phyloP scores from a whole-genome alignment of 331 rosid species.

The Malus hybrid region DNA sequence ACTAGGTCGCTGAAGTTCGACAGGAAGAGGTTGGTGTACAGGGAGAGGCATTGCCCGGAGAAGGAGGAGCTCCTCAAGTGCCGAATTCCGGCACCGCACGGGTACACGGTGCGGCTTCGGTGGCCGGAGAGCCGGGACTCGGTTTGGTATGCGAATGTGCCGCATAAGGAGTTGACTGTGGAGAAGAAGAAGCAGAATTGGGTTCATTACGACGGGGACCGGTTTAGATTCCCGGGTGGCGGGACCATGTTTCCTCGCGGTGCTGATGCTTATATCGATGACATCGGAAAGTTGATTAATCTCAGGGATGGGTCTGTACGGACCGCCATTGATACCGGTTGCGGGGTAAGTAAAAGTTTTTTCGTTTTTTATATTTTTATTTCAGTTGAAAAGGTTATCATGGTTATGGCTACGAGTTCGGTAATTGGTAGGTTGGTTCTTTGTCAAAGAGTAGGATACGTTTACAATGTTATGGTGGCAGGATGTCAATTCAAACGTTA shows the following conservation, averaged over 20 bases:
- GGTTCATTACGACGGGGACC: slow-evolving; percentile 50
- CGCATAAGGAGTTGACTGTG: slow-evolving; percentile 72
- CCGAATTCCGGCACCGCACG: slow-evolving; percentile 65
- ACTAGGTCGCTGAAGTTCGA: slow-evolving; percentile 52
- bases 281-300: slow-evolving; percentile 59
- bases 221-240: slow-evolving; percentile 92
- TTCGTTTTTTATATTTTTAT: neutral
- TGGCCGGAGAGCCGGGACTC: slow-evolving; percentile 87
- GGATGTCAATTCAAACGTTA: neutral
- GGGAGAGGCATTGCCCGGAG: slow-evolving; percentile 85
- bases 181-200: slow-evolving; percentile 93
- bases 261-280: slow-evolving; percentile 73
- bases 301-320: slow-evolving; percentile 66
- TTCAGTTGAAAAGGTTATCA: neutral
- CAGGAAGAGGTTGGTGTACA: slow-evolving; percentile 29
- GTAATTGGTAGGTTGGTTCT: neutral
- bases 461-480: neutral
- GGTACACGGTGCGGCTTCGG: slow-evolving; percentile 51
- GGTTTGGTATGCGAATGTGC: slow-evolving; percentile 85
- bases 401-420: neutral
- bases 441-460: neutral
- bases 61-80: slow-evolving; percentile 41
- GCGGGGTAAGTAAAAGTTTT: slow-evolving; percentile 62
- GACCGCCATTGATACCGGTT: slow-evolving; percentile 96
- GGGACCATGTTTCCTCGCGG: slow-evolving; percentile 97